phyloP scores from a whole-genome alignment of 306 rosid genomes.

The Glycine tomentella region DNA sequence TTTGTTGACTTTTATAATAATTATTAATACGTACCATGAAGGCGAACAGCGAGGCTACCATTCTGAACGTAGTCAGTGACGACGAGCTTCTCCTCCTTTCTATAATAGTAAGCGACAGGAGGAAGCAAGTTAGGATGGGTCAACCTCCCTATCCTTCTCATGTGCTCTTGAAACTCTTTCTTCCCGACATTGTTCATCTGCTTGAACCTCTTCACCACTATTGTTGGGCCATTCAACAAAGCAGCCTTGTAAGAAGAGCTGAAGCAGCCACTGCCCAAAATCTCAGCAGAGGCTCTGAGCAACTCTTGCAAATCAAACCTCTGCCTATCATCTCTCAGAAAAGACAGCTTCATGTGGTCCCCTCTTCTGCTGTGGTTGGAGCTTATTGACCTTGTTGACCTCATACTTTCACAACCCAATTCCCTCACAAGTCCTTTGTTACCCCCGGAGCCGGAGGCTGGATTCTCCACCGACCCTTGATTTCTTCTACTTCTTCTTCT shows the following conservation, averaged over 20 bases:
- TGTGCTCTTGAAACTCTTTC: constrained; percentile 86
- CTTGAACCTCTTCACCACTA: constrained; percentile 91
- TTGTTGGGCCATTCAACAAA: constrained; percentile 59
- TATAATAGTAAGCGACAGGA: constrained; percentile 87
- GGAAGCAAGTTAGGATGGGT: constrained; percentile 76
- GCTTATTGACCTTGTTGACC: constrained; percentile 44
- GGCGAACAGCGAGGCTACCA: constrained; percentile 76
- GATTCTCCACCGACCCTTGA: constrained; percentile 50
- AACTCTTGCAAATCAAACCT: constrained; percentile 83
- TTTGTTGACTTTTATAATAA: no score
- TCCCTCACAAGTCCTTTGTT: constrained; percentile 33
- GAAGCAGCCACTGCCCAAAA: constrained; percentile 81
- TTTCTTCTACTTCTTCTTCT: constrained; percentile 47
- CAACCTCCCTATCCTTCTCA: constrained; percentile 87
- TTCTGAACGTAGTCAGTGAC: constrained; percentile 61
- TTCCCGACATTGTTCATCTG: constrained; percentile 87
- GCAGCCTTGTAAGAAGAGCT: constrained; percentile 94
- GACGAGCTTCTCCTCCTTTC: constrained; percentile 92
- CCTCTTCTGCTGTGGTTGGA: constrained; percentile 52
- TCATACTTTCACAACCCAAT: background rate
- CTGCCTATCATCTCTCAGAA: constrained; percentile 67
- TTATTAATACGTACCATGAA: constrained; percentile 64
- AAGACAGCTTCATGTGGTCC: constrained; percentile 63
- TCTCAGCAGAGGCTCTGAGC: constrained; percentile 88
- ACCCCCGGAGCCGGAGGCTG: constrained; percentile 9